Percentiles rank a stretch among this genome's conserved stretches.
phyloP scores from a whole-genome alignment of 1,139 yeast species.

The Geotrichum cucujoidarum region DNA sequence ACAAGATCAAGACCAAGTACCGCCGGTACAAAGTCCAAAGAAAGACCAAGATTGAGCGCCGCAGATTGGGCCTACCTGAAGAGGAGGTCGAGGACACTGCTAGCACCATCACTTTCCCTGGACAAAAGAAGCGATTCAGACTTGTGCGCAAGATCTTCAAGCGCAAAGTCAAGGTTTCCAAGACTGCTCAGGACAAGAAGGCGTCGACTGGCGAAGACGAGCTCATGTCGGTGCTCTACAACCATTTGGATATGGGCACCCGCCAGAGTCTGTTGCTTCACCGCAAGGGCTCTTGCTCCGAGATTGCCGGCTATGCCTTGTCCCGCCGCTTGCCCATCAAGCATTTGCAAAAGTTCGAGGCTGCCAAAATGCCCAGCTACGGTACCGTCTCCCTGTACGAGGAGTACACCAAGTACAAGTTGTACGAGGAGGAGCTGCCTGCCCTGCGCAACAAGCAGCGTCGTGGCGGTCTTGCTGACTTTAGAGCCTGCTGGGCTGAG shows the following conservation, averaged over 20 bases:
- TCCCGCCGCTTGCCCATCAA: not conserved
- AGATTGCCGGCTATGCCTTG: conserved; percentile 11
- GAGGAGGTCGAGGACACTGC: not conserved
- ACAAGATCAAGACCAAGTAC: not conserved
- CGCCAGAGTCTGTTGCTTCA: conserved; percentile 3
- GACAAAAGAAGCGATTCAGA: not conserved
- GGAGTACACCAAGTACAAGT: conserved; percentile 2
- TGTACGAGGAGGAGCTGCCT: not conserved
- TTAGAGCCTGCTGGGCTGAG: conserved; percentile 3
- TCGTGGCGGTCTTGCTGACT: not conserved
- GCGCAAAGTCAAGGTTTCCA: not conserved
- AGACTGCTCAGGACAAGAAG: not conserved
- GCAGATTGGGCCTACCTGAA: not conserved
- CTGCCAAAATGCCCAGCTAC: not conserved
- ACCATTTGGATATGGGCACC: not conserved
- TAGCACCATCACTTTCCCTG: not conserved
- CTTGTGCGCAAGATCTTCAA: not conserved
- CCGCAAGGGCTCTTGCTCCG: conserved; percentile 1
- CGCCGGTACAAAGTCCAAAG: not conserved
- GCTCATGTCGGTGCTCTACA: conserved; percentile 2
- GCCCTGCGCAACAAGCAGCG: not conserved
- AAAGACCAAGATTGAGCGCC: not conserved
- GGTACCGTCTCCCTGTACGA: not conserved
- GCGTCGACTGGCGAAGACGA: not conserved
- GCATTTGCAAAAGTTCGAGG: not conserved